Conservation (phyloP, 2,329 filamentous ascomycete species). For the Clonostachys solani region DNA sequence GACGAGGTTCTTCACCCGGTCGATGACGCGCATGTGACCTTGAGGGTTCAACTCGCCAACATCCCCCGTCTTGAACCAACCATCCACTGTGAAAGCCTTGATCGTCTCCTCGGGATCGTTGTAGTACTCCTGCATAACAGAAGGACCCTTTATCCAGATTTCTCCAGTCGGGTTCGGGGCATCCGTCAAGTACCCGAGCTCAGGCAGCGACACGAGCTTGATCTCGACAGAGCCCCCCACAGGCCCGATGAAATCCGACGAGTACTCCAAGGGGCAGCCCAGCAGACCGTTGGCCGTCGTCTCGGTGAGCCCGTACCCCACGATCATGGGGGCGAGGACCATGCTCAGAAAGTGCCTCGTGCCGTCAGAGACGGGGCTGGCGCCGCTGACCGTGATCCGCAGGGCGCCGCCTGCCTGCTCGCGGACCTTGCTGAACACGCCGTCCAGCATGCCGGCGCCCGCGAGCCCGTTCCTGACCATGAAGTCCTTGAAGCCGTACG, state of each 20-base stretch:
- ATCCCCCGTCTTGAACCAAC: conserved; percentile 87
- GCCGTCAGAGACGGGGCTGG: conserved; percentile 81
- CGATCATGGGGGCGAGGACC: conserved; percentile 90
- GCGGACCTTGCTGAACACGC: conserved; percentile 88
- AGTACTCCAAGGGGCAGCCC: conserved; percentile 82
- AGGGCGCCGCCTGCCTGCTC: conserved; percentile 84
- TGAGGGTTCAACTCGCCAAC: conserved; percentile 73
- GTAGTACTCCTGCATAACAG: conserved; percentile 76
- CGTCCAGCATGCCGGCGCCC: conserved; percentile 68
- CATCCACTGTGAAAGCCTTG: conserved; percentile 69
- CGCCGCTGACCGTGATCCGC: conserved; percentile 90
- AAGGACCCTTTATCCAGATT: conserved; percentile 78
- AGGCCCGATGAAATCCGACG: conserved; percentile 71
- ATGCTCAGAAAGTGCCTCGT: conserved; percentile 90
- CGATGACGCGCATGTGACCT: conserved; percentile 55
- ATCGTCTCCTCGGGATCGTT: conserved; percentile 82
- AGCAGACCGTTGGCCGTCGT: conserved; percentile 81
- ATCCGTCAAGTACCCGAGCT: conserved; percentile 78
- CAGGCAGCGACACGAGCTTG: conserved; percentile 86
- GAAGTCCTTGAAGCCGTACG: conserved; percentile 54
- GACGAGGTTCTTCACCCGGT: neutral
- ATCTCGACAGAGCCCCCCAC: conserved; percentile 75
- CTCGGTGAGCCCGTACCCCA: conserved; percentile 91
- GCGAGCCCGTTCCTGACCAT: conserved; percentile 57
- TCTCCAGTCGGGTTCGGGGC: conserved; percentile 82